Evolutionary conservation across 1,284 basidiomycete species (phyloP).

Genomic region (Cerioporus squamosus): DNA sequence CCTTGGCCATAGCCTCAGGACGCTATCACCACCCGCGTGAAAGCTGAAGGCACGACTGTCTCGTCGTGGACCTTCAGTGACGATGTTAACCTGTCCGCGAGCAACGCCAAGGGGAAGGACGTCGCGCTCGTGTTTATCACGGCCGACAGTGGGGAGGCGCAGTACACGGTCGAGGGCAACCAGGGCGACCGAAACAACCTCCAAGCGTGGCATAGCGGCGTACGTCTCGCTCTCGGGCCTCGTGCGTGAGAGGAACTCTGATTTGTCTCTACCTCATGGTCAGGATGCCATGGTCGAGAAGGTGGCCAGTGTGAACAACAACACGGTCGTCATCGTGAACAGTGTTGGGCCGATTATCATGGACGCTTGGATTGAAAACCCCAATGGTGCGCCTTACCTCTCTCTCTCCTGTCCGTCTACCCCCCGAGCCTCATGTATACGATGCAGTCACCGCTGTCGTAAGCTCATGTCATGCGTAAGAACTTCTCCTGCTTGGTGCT

Average conservation of each 20-base stretch:
- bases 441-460: slow-evolving; percentile 32
- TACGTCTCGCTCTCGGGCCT: slow-evolving; percentile 36
- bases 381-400: slow-evolving; percentile 38
- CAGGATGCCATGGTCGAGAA: slow-evolving; percentile 39
- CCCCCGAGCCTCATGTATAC: too few relatives aligned
- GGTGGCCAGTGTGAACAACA: slow-evolving; percentile 42
- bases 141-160: slow-evolving; percentile 43
- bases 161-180: slow-evolving; percentile 66
- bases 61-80: slow-evolving; percentile 58
- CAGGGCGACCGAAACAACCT: slow-evolving; percentile 73
- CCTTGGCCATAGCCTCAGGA: slow-evolving; percentile 31
- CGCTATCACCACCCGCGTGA: slow-evolving; percentile 47
- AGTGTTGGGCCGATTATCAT: slow-evolving; percentile 52
- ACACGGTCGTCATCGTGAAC: slow-evolving; percentile 62
- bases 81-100: slow-evolving; percentile 48
- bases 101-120: slow-evolving; percentile 44
- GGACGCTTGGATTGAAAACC: slow-evolving; percentile 52
- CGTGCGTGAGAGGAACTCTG: too few relatives aligned
- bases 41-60: slow-evolving; percentile 42
- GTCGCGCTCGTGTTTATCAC: slow-evolving; percentile 25
- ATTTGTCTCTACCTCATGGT: not conserved
- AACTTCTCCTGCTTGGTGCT: not conserved
- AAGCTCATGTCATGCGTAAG: not conserved
- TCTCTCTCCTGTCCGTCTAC: not conserved
- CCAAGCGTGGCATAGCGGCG: slow-evolving; percentile 70